phyloP scores from a whole-genome alignment of 2,329 filamentous ascomycete species.

The Trichoderma breve region DNA sequence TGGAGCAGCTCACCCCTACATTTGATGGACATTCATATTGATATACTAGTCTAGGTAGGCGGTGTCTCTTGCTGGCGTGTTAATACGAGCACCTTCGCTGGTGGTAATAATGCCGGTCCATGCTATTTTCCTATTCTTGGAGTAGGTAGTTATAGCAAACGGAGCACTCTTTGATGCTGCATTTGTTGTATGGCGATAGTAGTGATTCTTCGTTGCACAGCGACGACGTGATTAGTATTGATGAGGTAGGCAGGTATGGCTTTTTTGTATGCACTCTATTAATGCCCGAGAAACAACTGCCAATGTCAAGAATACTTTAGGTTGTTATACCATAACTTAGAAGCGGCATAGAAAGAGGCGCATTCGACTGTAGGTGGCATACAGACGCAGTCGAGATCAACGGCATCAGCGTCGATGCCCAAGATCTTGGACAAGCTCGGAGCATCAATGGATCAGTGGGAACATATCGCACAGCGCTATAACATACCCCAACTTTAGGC shows the following conservation, averaged over 20 bases:
- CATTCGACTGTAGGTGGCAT: neutral
- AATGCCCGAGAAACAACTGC: neutral
- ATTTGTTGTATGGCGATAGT: neutral
- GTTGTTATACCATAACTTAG: neutral
- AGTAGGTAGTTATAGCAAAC: neutral
- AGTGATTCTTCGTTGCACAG: neutral
- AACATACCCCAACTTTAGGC: neutral
- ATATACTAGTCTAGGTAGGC: neutral
- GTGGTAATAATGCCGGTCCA: neutral
- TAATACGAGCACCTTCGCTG: neutral
- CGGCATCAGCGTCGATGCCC: neutral
- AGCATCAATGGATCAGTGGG: neutral
- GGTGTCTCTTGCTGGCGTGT: neutral
- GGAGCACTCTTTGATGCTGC: neutral
- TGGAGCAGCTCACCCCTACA: neutral
- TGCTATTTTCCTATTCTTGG: neutral
- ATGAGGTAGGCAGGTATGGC: too few relatives aligned
- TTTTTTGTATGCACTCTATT: too few relatives aligned
- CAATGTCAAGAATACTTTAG: neutral
- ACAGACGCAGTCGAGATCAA: neutral
- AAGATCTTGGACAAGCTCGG: neutral
- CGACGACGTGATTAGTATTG: neutral
- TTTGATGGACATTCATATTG: neutral
- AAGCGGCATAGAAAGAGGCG: neutral
- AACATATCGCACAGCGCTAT: neutral